These are phyloP conservation scores for Knoxia roxburghii DNA, from an alignment of 257 asterid genomes.

Conservation along the genomic window DNA sequence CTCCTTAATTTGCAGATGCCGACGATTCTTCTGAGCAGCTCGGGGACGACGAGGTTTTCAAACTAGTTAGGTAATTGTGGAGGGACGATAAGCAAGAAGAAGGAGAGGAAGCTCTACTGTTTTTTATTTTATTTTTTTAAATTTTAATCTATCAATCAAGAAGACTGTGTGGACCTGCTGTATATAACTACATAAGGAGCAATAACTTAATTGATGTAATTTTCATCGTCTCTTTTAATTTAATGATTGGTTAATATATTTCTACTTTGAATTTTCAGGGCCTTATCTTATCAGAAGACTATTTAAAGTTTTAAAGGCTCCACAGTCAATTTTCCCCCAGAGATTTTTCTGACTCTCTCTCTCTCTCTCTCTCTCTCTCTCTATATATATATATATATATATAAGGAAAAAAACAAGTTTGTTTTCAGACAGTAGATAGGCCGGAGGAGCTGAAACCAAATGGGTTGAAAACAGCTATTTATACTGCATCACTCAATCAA, in stretches of 20 bases:
- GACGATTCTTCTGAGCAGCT: constrained; percentile 43
- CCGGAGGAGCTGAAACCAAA: constrained; percentile 18
- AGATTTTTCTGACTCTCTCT: constrained; percentile 1
- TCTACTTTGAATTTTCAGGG: constrained; percentile 31
- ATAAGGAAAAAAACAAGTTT: no score
- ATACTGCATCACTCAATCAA: constrained; percentile 10
- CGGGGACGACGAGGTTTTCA: constrained; percentile 35
- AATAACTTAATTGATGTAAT: background rate
- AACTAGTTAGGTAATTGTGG: constrained; percentile 2
- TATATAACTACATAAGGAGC: no score
- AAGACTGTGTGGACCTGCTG: no score
- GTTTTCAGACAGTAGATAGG: background rate
- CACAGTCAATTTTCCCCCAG: constrained; percentile 15
- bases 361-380: no score
- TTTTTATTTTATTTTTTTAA: no score
- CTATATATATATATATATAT: no score
- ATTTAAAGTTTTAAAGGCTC: constrained; percentile 2
- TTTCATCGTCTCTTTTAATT: background rate
- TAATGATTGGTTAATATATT: constrained; percentile 15
- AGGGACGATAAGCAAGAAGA: no score
- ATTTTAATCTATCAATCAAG: background rate
- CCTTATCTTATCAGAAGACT: constrained; percentile 21
- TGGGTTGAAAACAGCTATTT: constrained; percentile 27
- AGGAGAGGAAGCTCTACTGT: no score
- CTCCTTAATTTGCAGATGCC: constrained; percentile 27